Percentiles rank a stretch among this genome's conserved stretches.
These are phyloP conservation scores for Thyridium curvatum DNA, from an alignment of 2,329 filamentous ascomycete species.

Conservation along the genomic window DNA sequence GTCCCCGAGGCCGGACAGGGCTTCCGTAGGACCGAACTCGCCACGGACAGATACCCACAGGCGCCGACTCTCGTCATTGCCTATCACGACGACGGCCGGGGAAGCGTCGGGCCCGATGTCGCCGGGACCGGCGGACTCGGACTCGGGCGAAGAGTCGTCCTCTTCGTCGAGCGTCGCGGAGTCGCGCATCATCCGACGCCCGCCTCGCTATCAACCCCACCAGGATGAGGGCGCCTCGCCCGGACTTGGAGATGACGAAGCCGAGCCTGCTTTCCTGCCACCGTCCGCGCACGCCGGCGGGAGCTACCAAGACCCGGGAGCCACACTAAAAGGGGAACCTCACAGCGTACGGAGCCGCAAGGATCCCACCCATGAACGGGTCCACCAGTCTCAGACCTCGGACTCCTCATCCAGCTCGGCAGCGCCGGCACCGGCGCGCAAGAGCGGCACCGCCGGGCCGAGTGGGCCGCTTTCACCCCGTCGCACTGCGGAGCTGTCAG, in stretches of 20 bases:
- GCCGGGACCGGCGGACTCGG: constrained; percentile 34
- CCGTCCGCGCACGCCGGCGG: constrained; percentile 20
- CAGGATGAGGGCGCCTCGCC: constrained; percentile 18
- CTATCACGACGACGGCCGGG: constrained; percentile 23
- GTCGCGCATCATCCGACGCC: constrained; percentile 54
- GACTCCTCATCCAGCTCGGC: constrained; percentile 57
- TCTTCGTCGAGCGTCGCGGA: constrained; percentile 44
- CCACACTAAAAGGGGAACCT: constrained; percentile 43
- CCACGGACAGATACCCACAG: constrained; percentile 23
- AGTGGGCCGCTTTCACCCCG: constrained; percentile 50
- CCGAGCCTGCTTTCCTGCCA: constrained; percentile 49
- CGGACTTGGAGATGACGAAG: constrained; percentile 49
- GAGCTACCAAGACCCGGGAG: constrained; percentile 38
- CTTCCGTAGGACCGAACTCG: constrained; percentile 5
- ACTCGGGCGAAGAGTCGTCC: constrained; percentile 24
- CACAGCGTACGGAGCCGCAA: constrained; percentile 23
- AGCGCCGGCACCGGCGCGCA: constrained; percentile 15
- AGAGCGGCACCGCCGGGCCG: constrained; percentile 13
- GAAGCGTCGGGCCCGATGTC: constrained; percentile 29
- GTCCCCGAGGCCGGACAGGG: constrained; percentile 15
- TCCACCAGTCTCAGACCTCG: constrained; percentile 48
- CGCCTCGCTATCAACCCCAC: constrained; percentile 40
- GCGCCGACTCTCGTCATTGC: constrained; percentile 37
- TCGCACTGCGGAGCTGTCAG: constrained; percentile 51
- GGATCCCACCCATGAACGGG: constrained; percentile 21